phyloP scores from a whole-genome alignment of 345 rosid species.

The Hevea brasiliensis region DNA sequence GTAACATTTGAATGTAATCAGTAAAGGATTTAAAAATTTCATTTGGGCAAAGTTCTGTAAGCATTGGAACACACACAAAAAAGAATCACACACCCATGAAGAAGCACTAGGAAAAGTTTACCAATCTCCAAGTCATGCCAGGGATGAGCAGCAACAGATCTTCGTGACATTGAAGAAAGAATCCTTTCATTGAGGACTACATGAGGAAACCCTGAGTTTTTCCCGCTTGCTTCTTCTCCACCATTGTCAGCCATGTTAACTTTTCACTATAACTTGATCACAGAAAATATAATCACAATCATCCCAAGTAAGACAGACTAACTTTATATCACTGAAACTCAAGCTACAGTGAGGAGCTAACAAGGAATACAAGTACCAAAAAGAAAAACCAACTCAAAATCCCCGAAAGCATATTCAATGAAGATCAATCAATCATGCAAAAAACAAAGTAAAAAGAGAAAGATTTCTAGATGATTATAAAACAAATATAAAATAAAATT shows the following conservation, averaged over 20 bases:
- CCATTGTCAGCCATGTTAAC: slow-evolving; percentile 48
- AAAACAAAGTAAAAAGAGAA: not conserved
- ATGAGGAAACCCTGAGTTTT: slow-evolving; percentile 24
- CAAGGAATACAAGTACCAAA: not conserved
- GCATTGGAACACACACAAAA: too few relatives aligned
- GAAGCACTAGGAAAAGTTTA: slow-evolving; percentile 18
- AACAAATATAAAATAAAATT: too few relatives aligned
- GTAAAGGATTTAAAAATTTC: not conserved
- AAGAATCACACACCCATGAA: too few relatives aligned
- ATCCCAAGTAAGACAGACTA: not conserved
- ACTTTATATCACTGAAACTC: not conserved
- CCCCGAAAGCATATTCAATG: not conserved
- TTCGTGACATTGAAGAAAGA: slow-evolving; percentile 66
- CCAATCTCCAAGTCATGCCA: slow-evolving; percentile 97
- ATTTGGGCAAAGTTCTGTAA: not conserved
- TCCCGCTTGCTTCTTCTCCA: slow-evolving; percentile 41
- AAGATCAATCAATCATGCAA: not conserved
- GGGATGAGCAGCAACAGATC: slow-evolving; percentile 91
- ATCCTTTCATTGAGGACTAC: slow-evolving; percentile 69
- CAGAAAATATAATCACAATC: not conserved
- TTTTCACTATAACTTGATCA: not conserved
- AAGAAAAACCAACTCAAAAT: not conserved
- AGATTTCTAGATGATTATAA: too few relatives aligned
- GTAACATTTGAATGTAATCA: slow-evolving; percentile 17
- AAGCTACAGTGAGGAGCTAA: not conserved